Base-by-base conservation (phyloP, 441 rosid species). In the Eruca vesicaria region DNA sequence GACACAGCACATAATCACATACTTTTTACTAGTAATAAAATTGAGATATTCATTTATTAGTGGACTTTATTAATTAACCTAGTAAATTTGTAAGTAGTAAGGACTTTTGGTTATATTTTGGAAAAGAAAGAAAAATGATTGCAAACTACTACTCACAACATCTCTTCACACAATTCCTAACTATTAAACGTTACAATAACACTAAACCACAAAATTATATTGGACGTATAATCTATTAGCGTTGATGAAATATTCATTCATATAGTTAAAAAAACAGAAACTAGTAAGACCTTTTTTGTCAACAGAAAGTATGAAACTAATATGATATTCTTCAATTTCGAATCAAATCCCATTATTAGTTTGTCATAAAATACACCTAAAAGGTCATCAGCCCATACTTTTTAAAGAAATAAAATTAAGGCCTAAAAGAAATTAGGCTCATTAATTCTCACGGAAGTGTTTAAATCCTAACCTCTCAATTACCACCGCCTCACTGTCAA, bases 361-460 rank as follows among this genome's bases (percentile, higher is more conserved):
- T 21, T 55, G 15, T 55, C 2, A 41, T 41, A 41, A 41, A 38
- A 41, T 5, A 41, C 50, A 41, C 50, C 16, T 41, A 68, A 20
- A 48, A 11, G 26, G 20, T n/a, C n/a, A 16, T 43, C 0, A 6
- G 73, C 73, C 61, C 78, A 66, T 67, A 33, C 9, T 2, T 57
- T 23, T 21, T 12, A 4, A 23, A 5, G 32, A 7, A 38, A 38
- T 9, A 19, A 14, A 53, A 1, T 2, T 5, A 31, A 11, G 48
- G 64, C 28, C 69, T 56, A 4, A 4, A n/a, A 38, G 1, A 68
- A 36, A 56, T 11, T 15, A 70, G 41, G 75, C 71, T 66, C 79
- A 69, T 53, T 69, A 41, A 29, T 33, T 33, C 11, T 33, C 36
- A 33, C 36, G 36, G 36, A 9, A 7, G 50, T 41, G 7, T 41